phyloP scores from a whole-genome alignment of 768 basidiomycete genomes.

The Cytidiella melzeri region DNA sequence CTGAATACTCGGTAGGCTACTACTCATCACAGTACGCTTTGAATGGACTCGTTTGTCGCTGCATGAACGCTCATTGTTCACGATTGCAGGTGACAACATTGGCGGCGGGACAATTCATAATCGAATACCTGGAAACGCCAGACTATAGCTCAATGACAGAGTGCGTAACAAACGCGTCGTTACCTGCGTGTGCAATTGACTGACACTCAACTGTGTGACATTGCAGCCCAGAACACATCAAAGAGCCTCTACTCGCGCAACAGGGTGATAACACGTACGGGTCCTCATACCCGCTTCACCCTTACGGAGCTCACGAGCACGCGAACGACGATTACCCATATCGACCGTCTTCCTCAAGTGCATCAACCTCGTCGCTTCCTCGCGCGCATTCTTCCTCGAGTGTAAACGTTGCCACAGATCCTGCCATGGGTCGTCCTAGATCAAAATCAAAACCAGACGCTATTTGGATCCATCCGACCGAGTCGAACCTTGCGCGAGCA shows the following conservation, averaged over 20 bases:
- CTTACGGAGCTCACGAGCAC: background rate
- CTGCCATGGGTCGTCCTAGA: slow-evolving; percentile 32
- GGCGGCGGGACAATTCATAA: slow-evolving; percentile 51
- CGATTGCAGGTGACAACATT: slow-evolving; percentile 52
- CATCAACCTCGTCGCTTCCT: slow-evolving; percentile 7
- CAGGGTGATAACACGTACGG: slow-evolving; percentile 14
- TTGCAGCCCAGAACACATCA: slow-evolving; percentile 18
- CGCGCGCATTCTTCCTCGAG: slow-evolving; percentile 7
- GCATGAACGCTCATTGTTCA: no score
- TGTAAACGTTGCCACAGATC: background rate
- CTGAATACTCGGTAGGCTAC: slow-evolving; percentile 30
- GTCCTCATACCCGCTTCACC: slow-evolving; percentile 3
- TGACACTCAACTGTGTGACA: background rate
- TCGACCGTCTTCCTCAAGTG: slow-evolving; percentile 8
- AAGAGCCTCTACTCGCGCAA: slow-evolving; percentile 20
- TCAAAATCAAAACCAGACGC: slow-evolving; percentile 45
- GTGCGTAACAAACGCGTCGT: slow-evolving; percentile 3
- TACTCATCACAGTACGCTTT: slow-evolving; percentile 41
- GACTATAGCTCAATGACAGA: slow-evolving; percentile 7
- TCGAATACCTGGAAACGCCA: slow-evolving; percentile 34
- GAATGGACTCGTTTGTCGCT: background rate
- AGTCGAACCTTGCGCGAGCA: slow-evolving; percentile 62
- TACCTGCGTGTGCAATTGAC: background rate
- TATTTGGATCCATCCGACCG: slow-evolving; percentile 57
- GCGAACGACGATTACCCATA: background rate